Percentiles rank a stretch among this genome's conserved stretches.
These are phyloP conservation scores for Fusarium sp. DNA, from an alignment of 2,329 filamentous ascomycete genomes.

Conservation along the genomic window DNA sequence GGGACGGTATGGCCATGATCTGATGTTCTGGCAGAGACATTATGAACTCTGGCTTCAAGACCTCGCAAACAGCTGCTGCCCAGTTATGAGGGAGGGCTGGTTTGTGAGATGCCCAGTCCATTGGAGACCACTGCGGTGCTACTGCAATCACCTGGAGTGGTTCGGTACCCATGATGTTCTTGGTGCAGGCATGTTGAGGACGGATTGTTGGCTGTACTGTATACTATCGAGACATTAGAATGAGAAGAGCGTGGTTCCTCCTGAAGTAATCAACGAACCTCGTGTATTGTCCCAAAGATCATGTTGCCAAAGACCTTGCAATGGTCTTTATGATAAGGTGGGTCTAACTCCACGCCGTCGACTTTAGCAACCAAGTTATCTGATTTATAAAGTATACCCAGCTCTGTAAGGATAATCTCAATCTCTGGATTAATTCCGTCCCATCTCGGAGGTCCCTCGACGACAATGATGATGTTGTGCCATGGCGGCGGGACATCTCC, in stretches of 20 bases:
- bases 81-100: neutral
- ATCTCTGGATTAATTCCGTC: neutral
- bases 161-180: neutral
- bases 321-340: neutral
- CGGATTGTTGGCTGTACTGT: neutral
- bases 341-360: neutral
- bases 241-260: accelerated
- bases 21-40: neutral
- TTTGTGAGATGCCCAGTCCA: neutral
- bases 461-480: neutral
- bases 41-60: neutral
- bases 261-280: neutral
- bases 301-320: neutral
- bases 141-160: neutral
- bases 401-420: neutral
- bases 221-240: neutral
- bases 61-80: neutral
- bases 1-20: neutral
- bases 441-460: neutral
- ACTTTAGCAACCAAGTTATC: neutral
- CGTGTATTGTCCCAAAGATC: neutral
- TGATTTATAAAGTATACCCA: neutral
- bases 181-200: neutral
- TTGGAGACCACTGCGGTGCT: neutral
- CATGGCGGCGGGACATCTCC: neutral